Conservation (phyloP, 305 asterid species). For the Solanum hybrid region DNA sequence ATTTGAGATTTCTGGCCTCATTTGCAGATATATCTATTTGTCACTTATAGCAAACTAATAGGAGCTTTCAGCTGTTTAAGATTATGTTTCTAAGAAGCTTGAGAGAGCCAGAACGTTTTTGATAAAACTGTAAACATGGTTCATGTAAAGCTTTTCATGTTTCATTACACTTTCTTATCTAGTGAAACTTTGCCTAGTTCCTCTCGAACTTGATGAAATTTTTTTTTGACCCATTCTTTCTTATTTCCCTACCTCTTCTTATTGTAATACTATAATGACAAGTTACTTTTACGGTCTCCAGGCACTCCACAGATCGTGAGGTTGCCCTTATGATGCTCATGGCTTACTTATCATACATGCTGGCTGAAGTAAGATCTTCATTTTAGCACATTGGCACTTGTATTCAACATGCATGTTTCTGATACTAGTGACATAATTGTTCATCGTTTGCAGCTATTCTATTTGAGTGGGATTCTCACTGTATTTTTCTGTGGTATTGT, state of each 20-base stretch:
- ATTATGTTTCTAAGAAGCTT: not conserved
- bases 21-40: not conserved
- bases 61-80: not conserved
- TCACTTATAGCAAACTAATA: not conserved
- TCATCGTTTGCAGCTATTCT: constrained; percentile 20
- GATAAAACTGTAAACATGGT: not conserved
- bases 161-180: not conserved
- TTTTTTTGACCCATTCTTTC: not conserved
- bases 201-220: not conserved
- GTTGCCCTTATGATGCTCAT: constrained; percentile 34
- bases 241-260: not conserved
- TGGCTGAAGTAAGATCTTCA: constrained; percentile 25
- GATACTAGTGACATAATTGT: not conserved
- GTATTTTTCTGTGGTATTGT: constrained; percentile 42
- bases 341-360: constrained; percentile 27
- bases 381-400: not conserved
- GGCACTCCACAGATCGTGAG: constrained; percentile 38
- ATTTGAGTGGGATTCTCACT: constrained; percentile 32
- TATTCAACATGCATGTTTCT: not conserved
- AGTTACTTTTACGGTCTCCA: not conserved
- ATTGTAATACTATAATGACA: not conserved
- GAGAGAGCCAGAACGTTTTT: not conserved
- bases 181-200: not conserved
- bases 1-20: not conserved
- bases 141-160: not conserved